A percentile compares a stretch with the other conserved stretches of the same genome.
Evolutionary conservation across 257 asterid species (phyloP).

Genomic region (Euphrasia confusa): DNA sequence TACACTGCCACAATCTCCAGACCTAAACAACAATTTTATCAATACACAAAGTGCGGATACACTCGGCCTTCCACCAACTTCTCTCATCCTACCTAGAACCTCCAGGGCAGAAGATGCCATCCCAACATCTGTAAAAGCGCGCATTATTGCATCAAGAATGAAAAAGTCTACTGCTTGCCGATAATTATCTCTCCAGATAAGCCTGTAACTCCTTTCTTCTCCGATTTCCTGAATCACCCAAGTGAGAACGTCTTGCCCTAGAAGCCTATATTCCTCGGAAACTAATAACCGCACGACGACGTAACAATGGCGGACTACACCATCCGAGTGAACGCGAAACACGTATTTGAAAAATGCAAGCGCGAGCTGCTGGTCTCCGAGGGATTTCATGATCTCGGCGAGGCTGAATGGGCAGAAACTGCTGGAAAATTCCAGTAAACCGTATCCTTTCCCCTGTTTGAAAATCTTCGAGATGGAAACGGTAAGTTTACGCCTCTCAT

Average conservation of each 20-base stretch:
- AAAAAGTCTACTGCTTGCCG: conserved; percentile 41
- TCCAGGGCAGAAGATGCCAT: conserved; percentile 59
- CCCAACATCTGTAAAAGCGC: conserved; percentile 63
- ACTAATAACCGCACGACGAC: conserved; percentile 51
- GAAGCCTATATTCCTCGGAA: conserved; percentile 41
- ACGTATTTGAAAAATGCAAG: conserved; percentile 73
- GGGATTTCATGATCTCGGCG: conserved; percentile 53
- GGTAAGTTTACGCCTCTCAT: conserved; percentile 66
- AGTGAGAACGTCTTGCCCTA: conserved; percentile 72
- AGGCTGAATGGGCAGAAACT: conserved; percentile 50
- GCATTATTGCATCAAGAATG: conserved; percentile 74
- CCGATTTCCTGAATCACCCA: conserved; percentile 66
- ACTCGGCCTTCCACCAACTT: conserved; percentile 58
- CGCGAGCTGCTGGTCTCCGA: conserved; percentile 42
- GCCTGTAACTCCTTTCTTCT: conserved; percentile 51
- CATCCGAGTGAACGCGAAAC: conserved; percentile 45
- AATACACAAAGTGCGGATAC: conserved; percentile 58
- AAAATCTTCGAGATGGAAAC: conserved; percentile 58
- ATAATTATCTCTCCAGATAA: conserved; percentile 49
- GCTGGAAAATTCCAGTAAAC: conserved; percentile 41
- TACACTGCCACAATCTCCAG: conserved; percentile 67
- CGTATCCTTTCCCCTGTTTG: conserved; percentile 35
- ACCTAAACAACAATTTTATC: conserved; percentile 54
- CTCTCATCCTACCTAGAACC: conserved; percentile 61
- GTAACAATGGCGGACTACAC: conserved; percentile 44